A percentile compares a stretch with the other conserved stretches of the same genome.
Evolutionary conservation across 306 rosid genomes (phyloP).

Genomic region (Heteromeles arbutifolia): DNA sequence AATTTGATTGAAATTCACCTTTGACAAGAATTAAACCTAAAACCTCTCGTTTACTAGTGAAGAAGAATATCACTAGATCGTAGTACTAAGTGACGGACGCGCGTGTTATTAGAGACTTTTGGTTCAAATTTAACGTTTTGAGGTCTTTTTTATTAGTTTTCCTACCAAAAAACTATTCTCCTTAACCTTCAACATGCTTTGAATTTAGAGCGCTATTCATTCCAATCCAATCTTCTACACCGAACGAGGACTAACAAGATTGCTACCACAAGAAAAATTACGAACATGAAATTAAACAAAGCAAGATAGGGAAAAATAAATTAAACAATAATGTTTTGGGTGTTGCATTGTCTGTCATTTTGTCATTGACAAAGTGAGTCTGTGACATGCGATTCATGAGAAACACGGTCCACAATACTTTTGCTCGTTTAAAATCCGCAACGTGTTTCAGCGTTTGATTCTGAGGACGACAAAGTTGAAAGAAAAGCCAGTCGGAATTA

Average conservation of each 20-base stretch:
- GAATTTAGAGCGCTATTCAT: neutral
- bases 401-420: neutral
- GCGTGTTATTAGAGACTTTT: too few species aligned
- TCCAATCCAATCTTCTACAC: neutral
- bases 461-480: neutral
- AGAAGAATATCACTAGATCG: fast-evolving
- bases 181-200: neutral
- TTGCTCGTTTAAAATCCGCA: neutral
- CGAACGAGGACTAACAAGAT: neutral
- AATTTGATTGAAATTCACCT: fast-evolving
- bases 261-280: neutral
- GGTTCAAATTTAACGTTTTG: too few species aligned
- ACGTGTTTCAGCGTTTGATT: neutral
- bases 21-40: too few species aligned
- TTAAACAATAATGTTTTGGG: neutral
- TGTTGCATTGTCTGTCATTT: neutral
- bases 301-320: neutral
- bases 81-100: fast-evolving
- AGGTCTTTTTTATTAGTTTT: too few species aligned
- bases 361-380: neutral
- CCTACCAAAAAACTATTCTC: too few species aligned
- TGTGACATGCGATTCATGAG: neutral
- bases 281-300: neutral
- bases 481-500: neutral
- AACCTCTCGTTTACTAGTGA: too few species aligned